These are phyloP conservation scores for Fusarium pseudonygamai DNA, from an alignment of 2,329 filamentous ascomycete species.

Conservation along the genomic window DNA sequence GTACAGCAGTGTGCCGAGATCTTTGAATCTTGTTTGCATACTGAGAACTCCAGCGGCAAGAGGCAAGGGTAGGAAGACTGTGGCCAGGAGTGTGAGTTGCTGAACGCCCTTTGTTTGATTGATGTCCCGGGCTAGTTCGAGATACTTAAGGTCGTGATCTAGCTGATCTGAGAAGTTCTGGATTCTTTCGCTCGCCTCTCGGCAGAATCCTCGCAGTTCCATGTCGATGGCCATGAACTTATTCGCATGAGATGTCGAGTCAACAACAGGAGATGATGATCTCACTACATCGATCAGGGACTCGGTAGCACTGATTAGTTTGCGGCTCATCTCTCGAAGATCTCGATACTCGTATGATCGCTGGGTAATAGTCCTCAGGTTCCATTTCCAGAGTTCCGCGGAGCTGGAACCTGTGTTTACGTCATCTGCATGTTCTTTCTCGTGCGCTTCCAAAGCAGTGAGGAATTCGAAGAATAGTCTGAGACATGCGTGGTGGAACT, in stretches of 20 bases:
- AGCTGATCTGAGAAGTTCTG: not conserved
- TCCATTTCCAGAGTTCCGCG: not conserved
- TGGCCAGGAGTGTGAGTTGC: rapidly evolving
- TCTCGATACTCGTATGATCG: not conserved
- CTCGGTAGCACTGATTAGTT: rapidly evolving
- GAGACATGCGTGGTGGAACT: too few species aligned
- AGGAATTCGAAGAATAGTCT: too few species aligned
- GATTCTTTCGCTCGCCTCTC: rapidly evolving
- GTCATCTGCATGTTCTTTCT: too few species aligned
- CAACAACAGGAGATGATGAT: rapidly evolving
- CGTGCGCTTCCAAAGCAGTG: too few species aligned
- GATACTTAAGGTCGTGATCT: not conserved
- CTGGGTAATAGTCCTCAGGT: rapidly evolving
- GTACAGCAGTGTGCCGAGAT: rapidly evolving
- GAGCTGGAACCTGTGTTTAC: too few species aligned
- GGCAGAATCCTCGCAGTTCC: not conserved
- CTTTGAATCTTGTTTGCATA: not conserved
- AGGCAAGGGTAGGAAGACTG: rapidly evolving
- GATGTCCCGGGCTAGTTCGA: rapidly evolving
- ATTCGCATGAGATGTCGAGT: not conserved
- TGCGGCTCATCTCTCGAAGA: not conserved
- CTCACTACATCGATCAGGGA: not conserved
- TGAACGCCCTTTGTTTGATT: rapidly evolving
- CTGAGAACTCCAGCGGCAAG: rapidly evolving
- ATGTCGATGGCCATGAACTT: not conserved